phyloP scores from a whole-genome alignment of 2,329 filamentous ascomycete species.

The Tolypocladium ophioglossoides region DNA sequence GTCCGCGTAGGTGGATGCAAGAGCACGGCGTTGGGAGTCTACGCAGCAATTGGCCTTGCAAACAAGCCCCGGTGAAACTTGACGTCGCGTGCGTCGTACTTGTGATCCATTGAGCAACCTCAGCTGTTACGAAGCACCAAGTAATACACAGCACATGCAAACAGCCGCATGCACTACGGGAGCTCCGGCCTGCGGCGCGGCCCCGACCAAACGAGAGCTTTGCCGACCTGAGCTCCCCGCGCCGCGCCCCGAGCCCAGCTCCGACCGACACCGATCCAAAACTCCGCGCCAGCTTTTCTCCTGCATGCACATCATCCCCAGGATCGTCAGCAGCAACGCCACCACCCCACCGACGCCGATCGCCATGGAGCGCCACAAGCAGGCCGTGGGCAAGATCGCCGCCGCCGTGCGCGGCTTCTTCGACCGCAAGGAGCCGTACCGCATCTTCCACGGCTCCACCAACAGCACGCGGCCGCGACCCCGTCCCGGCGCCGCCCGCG shows the following conservation, averaged over 20 bases:
- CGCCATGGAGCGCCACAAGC: slow-evolving; percentile 38
- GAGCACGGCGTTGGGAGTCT: neutral
- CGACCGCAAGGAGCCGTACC: slow-evolving; percentile 46
- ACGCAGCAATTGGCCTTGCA: neutral
- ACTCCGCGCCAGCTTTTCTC: neutral
- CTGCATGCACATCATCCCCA: neutral
- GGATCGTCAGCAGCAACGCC: neutral
- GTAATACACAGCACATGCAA: neutral
- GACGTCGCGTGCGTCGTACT: neutral
- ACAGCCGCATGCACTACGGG: neutral
- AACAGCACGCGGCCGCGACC: slow-evolving; percentile 55
- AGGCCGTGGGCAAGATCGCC: slow-evolving; percentile 36
- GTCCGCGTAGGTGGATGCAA: neutral
- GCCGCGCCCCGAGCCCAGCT: neutral
- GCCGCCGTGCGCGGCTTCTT: slow-evolving; percentile 36
- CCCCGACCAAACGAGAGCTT: neutral
- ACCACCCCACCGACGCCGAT: neutral
- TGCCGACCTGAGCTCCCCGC: neutral
- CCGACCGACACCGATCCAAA: neutral
- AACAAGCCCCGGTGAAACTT: neutral
- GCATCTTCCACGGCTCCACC: slow-evolving; percentile 68
- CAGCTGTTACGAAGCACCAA: neutral
- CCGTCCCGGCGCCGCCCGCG: slow-evolving; percentile 13
- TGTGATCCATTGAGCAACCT: neutral
- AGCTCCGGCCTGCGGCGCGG: neutral